Conservation (phyloP, 176 grass and related monocot species). For the Lolium multiflorum region DNA sequence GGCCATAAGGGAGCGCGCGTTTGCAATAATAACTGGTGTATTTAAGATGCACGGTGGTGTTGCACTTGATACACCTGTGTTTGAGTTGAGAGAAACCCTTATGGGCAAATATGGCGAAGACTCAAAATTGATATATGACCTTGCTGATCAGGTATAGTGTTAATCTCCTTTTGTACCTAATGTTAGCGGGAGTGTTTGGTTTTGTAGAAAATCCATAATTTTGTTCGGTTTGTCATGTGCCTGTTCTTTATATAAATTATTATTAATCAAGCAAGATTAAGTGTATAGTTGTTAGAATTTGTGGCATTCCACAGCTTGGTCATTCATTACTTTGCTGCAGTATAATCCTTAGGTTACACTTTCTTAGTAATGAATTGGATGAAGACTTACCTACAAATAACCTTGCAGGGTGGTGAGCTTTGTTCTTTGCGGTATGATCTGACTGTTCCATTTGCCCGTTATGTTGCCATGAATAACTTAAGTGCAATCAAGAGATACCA, state of each 20-base stretch:
- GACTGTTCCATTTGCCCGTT: constrained; percentile 94
- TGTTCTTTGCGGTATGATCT: constrained; percentile 97
- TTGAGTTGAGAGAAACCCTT: constrained; percentile 96
- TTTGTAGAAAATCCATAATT: background rate
- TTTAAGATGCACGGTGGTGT: constrained; percentile 98
- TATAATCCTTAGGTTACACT: background rate
- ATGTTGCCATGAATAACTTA: constrained; percentile 91
- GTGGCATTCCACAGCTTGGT: background rate
- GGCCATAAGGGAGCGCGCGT: constrained; percentile 90
- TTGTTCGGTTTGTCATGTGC: background rate
- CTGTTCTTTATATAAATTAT: background rate
- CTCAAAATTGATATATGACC: constrained; percentile 96
- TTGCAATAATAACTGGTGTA: constrained; percentile 85
- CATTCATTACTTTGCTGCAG: constrained; percentile 3
- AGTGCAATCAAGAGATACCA: constrained; percentile 91
- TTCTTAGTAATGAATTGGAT: background rate
- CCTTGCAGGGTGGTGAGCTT: constrained; percentile 90
- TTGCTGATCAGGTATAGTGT: constrained; percentile 89
- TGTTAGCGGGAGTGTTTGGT: background rate
- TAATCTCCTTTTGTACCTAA: background rate
- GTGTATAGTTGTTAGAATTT: background rate
- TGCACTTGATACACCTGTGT: constrained; percentile 95
- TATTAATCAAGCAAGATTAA: background rate
- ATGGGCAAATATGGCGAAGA: constrained; percentile 99
- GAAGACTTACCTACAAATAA: constrained; percentile 18